Evolutionary conservation across 257 asterid species (phyloP).

Genomic region (Schizonepeta tenuifolia): DNA sequence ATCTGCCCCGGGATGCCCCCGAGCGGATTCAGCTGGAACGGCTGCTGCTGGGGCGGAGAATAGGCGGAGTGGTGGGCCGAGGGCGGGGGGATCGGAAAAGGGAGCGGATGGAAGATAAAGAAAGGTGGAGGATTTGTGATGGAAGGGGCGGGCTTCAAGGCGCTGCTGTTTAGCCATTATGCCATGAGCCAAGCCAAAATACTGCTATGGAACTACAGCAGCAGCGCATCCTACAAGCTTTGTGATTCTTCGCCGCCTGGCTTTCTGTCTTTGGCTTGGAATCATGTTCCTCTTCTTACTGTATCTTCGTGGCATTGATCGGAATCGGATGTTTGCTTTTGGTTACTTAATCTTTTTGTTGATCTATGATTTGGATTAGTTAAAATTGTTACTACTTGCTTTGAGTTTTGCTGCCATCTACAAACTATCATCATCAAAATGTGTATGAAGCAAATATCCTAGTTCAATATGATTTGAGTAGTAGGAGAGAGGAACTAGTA

Average conservation of each 20-base stretch:
- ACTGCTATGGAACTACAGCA: slow-evolving; percentile 80
- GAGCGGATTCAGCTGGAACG: slow-evolving; percentile 75
- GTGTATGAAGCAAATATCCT: background rate
- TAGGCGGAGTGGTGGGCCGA: slow-evolving; percentile 66
- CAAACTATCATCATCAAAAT: background rate
- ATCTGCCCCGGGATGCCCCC: slow-evolving; percentile 60
- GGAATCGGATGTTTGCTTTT: background rate
- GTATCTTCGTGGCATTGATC: slow-evolving; percentile 92
- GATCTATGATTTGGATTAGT: slow-evolving; percentile 27
- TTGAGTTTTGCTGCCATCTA: background rate
- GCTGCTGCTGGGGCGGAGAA: slow-evolving; percentile 71
- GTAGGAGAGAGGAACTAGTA: background rate
- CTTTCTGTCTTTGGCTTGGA: slow-evolving; percentile 88
- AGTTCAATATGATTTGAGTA: background rate
- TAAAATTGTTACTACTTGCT: too few species aligned
- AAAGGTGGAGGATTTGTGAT: slow-evolving; percentile 73
- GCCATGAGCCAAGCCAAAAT: slow-evolving; percentile 88
- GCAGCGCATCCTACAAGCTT: slow-evolving; percentile 65
- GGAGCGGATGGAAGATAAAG: slow-evolving; percentile 82
- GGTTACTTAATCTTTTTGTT: too few species aligned
- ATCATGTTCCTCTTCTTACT: slow-evolving; percentile 76
- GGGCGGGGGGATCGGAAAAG: slow-evolving; percentile 54
- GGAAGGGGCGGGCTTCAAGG: slow-evolving; percentile 81
- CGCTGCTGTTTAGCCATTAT: slow-evolving; percentile 76
- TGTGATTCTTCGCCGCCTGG: slow-evolving; percentile 76